Conservation (phyloP, 176 grass and related monocot genomes). For the Aegilops tauschii region DNA sequence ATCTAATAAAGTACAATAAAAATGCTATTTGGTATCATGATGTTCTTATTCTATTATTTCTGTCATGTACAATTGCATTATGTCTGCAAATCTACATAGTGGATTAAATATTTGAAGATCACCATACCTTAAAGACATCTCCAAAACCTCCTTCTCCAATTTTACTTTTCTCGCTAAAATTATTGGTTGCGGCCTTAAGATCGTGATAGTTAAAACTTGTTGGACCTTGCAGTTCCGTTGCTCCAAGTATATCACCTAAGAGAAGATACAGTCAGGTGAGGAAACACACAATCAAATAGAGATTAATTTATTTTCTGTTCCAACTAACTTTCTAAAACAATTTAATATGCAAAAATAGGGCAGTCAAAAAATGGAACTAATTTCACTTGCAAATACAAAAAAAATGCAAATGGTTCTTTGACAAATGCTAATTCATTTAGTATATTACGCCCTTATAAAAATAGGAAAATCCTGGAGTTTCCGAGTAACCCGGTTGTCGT, state of each 20-base stretch:
- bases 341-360: not conserved
- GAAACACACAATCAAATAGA: not conserved
- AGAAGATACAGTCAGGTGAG: slow-evolving; percentile 1
- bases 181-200: slow-evolving; percentile 61
- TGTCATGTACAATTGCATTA: not conserved
- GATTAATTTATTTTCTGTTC: not conserved
- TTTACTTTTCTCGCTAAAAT: slow-evolving; percentile 67
- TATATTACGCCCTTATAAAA: not conserved
- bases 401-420: not conserved
- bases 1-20: not conserved
- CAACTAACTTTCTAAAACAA: not conserved
- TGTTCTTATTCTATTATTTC: not conserved
- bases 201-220: slow-evolving; percentile 53
- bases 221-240: slow-evolving; percentile 64
- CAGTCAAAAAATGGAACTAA: not conserved
- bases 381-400: not conserved
- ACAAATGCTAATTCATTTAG: not conserved
- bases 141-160: slow-evolving; percentile 75
- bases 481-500: not conserved
- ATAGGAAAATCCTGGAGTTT: not conserved
- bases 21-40: not conserved
- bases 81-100: not conserved
- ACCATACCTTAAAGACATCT: slow-evolving; percentile 61
- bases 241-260: slow-evolving; percentile 57
- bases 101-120: not conserved